These are phyloP conservation scores for Yarrowia yakushimensis DNA, from an alignment of 805 yeast species.

Conservation along the genomic window DNA sequence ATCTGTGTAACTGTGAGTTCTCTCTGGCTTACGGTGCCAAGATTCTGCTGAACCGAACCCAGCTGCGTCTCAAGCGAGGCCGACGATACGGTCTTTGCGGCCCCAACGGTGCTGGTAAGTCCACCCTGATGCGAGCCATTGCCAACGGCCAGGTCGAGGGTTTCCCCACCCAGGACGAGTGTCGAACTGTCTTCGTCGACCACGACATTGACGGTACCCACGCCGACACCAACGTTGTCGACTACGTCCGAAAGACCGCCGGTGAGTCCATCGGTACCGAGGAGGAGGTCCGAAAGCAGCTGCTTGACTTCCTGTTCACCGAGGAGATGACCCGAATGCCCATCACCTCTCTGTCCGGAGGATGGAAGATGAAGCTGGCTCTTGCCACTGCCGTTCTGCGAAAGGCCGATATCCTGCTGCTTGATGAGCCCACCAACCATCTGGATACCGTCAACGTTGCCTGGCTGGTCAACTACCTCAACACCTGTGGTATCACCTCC, in stretches of 20 bases:
- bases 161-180: conserved; percentile 98
- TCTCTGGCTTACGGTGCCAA: conserved; percentile 99
- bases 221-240: conserved; percentile 91
- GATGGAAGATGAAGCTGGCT: conserved; percentile 99
- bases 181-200: conserved; percentile 99
- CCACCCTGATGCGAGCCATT: conserved; percentile 95
- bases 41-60: conserved; percentile 99
- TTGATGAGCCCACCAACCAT: conserved; percentile 99
- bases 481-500: conserved; percentile 97
- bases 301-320: conserved; percentile 87
- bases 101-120: conserved; percentile 99
- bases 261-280: conserved; percentile 69
- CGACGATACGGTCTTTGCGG: conserved; percentile 99
- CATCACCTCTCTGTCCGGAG: conserved; percentile 96
- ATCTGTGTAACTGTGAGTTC: conserved; percentile 99
- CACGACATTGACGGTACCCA: conserved; percentile 99
- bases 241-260: conserved; percentile 84
- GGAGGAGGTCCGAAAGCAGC: conserved; percentile 69
- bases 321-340: conserved; percentile 93
- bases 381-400: conserved; percentile 98
- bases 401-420: conserved; percentile 94
- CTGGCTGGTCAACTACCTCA: conserved; percentile 99
- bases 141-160: conserved; percentile 99
- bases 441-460: conserved; percentile 99
- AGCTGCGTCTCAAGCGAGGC: conserved; percentile 90